These are phyloP conservation scores for Lachancea sp. DNA, from an alignment of 805 yeast genomes.

Conservation along the genomic window DNA sequence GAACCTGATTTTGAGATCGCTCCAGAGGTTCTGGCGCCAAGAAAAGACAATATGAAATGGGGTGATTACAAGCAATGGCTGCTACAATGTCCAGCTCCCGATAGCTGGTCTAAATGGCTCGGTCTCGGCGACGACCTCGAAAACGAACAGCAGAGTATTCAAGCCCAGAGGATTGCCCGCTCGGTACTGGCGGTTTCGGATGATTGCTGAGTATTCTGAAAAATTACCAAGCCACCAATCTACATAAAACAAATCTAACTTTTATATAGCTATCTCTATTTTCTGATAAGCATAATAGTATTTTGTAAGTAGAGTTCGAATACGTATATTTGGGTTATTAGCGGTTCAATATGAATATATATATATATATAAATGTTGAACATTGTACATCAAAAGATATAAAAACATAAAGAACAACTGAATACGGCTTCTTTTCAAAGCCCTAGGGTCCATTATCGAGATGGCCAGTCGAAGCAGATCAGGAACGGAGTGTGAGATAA, in stretches of 20 bases:
- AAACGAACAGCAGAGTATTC: conserved; percentile 1
- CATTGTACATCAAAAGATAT: background rate
- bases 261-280: too few relatives aligned
- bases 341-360: background rate
- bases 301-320: too few relatives aligned
- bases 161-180: conserved; percentile 1
- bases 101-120: conserved; percentile 3
- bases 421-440: background rate
- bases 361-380: background rate
- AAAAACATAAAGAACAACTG: background rate
- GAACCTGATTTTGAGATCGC: conserved; percentile 7
- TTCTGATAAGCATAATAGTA: too few relatives aligned
- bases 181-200: background rate
- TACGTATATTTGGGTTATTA: too few relatives aligned
- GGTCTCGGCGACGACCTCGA: conserved; percentile 1
- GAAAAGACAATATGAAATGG: conserved; percentile 1
- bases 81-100: conserved; percentile 2
- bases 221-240: too few relatives aligned
- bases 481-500: background rate
- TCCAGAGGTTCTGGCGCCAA: conserved; percentile 12
- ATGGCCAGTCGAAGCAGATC: conserved; percentile 3
- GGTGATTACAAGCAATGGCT: conserved; percentile 1
- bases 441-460: background rate
- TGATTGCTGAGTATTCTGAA: background rate
- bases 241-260: background rate